Percentiles rank a stretch among this genome's conserved stretches.
These are phyloP conservation scores for Biscogniauxia mediterranea DNA, from an alignment of 2,329 filamentous ascomycete genomes.

Conservation along the genomic window DNA sequence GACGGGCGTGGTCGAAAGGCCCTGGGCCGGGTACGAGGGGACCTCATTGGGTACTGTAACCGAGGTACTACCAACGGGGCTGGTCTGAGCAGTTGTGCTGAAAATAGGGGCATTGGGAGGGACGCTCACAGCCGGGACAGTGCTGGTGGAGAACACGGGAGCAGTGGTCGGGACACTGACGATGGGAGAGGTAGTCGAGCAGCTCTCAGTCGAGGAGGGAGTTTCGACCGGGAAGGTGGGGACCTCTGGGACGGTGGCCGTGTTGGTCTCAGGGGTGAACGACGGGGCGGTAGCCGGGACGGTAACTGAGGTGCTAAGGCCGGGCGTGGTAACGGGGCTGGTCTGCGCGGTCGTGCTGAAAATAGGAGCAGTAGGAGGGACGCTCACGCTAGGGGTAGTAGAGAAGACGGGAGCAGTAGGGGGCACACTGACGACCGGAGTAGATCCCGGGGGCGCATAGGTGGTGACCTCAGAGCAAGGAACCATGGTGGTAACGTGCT, in stretches of 20 bases:
- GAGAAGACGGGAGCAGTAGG: slow-evolving; percentile 13
- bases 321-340: slow-evolving; percentile 5
- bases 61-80: slow-evolving; percentile 7
- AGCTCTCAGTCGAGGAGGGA: neutral
- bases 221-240: neutral
- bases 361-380: neutral
- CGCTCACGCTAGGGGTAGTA: slow-evolving; percentile 10
- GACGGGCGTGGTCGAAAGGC: neutral
- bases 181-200: neutral
- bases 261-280: neutral
- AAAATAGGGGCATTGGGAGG: too few relatives aligned
- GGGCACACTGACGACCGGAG: slow-evolving; percentile 1
- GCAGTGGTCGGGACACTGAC: neutral
- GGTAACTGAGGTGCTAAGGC: neutral
- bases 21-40: neutral
- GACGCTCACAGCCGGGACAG: too few relatives aligned
- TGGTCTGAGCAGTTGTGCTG: slow-evolving; percentile 1
- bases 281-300: neutral
- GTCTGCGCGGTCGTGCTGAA: neutral
- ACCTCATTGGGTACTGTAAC: neutral
- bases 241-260: neutral
- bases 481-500: slow-evolving; percentile 23
- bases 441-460: slow-evolving; percentile 23
- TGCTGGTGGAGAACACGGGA: neutral
- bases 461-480: slow-evolving; percentile 28